Evolutionary conservation across 2,329 filamentous ascomycete species (phyloP), one percentile per base, ranked within the genome.

Genomic region (Clonostachys solani): DNA sequence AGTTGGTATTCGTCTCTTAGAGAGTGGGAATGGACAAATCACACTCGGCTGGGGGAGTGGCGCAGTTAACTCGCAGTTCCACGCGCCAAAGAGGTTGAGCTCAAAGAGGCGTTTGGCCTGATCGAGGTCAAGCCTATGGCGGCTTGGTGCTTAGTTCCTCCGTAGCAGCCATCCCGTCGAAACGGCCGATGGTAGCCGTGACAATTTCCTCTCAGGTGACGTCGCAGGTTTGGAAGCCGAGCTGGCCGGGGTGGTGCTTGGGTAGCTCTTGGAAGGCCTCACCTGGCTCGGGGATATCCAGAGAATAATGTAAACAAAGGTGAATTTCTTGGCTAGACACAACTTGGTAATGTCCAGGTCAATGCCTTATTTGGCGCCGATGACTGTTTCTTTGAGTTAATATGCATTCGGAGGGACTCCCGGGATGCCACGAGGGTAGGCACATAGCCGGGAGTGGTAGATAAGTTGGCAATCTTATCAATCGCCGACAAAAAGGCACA

Each of bases 141-240:
- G 5, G 73, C 54, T 55, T 77, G 75, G 52, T 78, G 74, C 52
- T 75, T 73, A 6, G 73, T 78, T 5, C 73, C 0, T 74, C 74
- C 49, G 78, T 77, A 17, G 66, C 68, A 5, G 77, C 72, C 61
- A 79, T 73, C 48, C 72, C 71, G 54, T 74, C 65, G 49, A 72
- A 63, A 35, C 64, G 61, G 33, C 71, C 66, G 29, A 76, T 58
- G 4, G 69, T 69, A 5, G 59, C 57, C 45, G 64, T 60, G 16
- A 74, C 60, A 42, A 62, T 66, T 47, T 63, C 59, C 48, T 74
- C 71, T 12, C 56, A 52, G 8, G 71, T 75, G 5, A 75, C 71
- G 45, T 75, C 70, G 54, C 70, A 71, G 46, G 74, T 57, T 47
- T 74, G 56, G 55, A 70, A 75, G 45, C 65, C 61, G 16, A 78